Percentiles rank a stretch among this genome's conserved stretches.
These are phyloP conservation scores for Tuber microsphaerosporum DNA, from an alignment of 495 filamentous ascomycete genomes.

Conservation along the genomic window DNA sequence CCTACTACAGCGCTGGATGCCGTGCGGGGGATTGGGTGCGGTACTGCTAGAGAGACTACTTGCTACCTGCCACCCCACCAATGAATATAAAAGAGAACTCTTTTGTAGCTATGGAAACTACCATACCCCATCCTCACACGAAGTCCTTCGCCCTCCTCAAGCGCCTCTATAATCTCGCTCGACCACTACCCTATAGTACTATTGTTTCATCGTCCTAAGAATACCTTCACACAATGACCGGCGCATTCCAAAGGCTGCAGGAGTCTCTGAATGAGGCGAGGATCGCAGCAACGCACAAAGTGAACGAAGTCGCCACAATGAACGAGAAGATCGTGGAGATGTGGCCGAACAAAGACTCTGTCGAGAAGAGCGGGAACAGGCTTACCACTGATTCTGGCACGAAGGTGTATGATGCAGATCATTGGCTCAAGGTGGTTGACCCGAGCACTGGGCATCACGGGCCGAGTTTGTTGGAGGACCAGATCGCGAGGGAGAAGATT, in stretches of 20 bases:
- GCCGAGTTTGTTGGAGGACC: slow-evolving; percentile 74
- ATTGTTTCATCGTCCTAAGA: not conserved
- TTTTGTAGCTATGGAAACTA: not conserved
- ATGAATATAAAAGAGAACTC: not conserved
- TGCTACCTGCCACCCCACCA: not conserved
- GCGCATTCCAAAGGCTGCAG: slow-evolving; percentile 33
- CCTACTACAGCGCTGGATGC: not conserved
- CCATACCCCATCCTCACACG: not conserved
- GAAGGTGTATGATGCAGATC: slow-evolving; percentile 64
- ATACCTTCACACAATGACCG: slow-evolving; percentile 19
- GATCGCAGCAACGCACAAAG: slow-evolving; percentile 27
- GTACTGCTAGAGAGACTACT: not conserved
- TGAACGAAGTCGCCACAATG: slow-evolving; percentile 34
- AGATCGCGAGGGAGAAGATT: slow-evolving; percentile 70
- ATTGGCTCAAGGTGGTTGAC: slow-evolving; percentile 65
- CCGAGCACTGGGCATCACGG: slow-evolving; percentile 53
- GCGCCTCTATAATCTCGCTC: not conserved
- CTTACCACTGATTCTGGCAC: slow-evolving; percentile 76
- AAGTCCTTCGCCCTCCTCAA: not conserved
- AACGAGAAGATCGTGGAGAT: slow-evolving; percentile 43
- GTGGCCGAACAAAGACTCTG: slow-evolving; percentile 33
- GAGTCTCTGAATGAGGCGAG: slow-evolving; percentile 36
- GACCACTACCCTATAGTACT: not conserved
- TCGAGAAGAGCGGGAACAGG: slow-evolving; percentile 28
- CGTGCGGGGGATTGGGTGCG: not conserved